Evolutionary conservation across 208 protist genomes (phyloP).

Genomic region (Wallacemonas rigidus): DNA sequence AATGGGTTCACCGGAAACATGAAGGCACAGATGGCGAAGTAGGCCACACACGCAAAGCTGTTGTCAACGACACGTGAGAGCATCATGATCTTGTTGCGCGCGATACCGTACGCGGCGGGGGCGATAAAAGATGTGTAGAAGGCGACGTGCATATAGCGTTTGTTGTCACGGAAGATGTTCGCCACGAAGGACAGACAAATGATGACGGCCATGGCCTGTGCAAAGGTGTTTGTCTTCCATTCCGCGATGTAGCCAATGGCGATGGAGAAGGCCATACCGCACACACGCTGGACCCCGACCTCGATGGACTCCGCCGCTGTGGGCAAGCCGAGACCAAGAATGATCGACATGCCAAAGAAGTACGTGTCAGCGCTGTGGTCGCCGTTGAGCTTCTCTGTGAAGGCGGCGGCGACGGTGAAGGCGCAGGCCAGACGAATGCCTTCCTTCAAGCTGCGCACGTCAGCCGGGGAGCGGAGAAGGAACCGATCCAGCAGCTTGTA

Average conservation of each 20-base stretch:
- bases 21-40: conserved; percentile 58
- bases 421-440: conserved; percentile 54
- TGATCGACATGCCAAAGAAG: conserved; percentile 69
- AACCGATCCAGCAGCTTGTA: conserved; percentile 42
- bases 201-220: conserved; percentile 38
- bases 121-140: conserved; percentile 52
- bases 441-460: conserved; percentile 47
- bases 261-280: conserved; percentile 49
- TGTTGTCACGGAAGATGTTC: conserved; percentile 33
- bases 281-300: conserved; percentile 53
- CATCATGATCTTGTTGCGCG: conserved; percentile 29
- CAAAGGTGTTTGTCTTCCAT: conserved; percentile 34
- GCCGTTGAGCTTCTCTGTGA: conserved; percentile 41
- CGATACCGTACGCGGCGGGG: conserved; percentile 41
- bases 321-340: conserved; percentile 54
- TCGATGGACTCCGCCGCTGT: conserved; percentile 55
- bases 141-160: conserved; percentile 48
- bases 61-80: conserved; percentile 51
- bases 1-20: conserved; percentile 65
- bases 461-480: conserved; percentile 41
- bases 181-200: conserved; percentile 36
- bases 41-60: conserved; percentile 50
- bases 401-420: conserved; percentile 44
- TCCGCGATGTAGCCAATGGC: conserved; percentile 43
- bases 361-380: conserved; percentile 38